These are phyloP conservation scores for Candida rishiriensis DNA, from an alignment of 805 yeast species.

Conservation along the genomic window DNA sequence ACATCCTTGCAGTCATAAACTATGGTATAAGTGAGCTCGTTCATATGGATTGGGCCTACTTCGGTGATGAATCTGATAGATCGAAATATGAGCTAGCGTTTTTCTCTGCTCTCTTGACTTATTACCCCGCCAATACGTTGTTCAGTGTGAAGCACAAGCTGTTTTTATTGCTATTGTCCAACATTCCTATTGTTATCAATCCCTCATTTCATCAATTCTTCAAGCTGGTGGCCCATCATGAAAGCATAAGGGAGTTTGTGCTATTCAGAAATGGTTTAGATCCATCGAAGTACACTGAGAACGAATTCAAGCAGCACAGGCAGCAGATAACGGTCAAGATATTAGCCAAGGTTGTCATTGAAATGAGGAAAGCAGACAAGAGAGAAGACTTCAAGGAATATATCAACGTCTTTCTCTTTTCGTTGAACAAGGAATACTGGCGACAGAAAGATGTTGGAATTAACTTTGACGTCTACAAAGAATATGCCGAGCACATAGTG, in stretches of 20 bases:
- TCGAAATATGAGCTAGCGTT: slow-evolving; percentile 20
- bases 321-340: slow-evolving; percentile 18
- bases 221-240: slow-evolving; percentile 9
- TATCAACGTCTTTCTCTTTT: slow-evolving; percentile 11
- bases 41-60: slow-evolving; percentile 28
- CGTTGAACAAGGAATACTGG: slow-evolving; percentile 17
- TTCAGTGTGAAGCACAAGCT: slow-evolving; percentile 7
- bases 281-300: slow-evolving; percentile 9
- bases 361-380: slow-evolving; percentile 7
- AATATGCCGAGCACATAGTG: slow-evolving; percentile 16
- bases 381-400: background rate
- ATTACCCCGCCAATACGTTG: slow-evolving; percentile 8
- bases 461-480: slow-evolving; percentile 4
- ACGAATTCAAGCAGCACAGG: slow-evolving; percentile 14
- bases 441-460: slow-evolving; percentile 1
- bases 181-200: slow-evolving; percentile 12
- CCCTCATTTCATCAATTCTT: slow-evolving; percentile 15
- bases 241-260: slow-evolving; percentile 8
- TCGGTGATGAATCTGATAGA: slow-evolving; percentile 17
- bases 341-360: slow-evolving; percentile 17
- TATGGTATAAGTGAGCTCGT: slow-evolving; percentile 19
- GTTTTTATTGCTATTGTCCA: slow-evolving; percentile 11
- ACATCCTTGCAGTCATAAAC: slow-evolving; percentile 10
- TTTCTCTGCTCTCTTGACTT: slow-evolving; percentile 16
- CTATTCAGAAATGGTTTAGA: slow-evolving; percentile 19